Conservation (phyloP, 768 basidiomycete genomes). For the Boletellus ananiceps region DNA sequence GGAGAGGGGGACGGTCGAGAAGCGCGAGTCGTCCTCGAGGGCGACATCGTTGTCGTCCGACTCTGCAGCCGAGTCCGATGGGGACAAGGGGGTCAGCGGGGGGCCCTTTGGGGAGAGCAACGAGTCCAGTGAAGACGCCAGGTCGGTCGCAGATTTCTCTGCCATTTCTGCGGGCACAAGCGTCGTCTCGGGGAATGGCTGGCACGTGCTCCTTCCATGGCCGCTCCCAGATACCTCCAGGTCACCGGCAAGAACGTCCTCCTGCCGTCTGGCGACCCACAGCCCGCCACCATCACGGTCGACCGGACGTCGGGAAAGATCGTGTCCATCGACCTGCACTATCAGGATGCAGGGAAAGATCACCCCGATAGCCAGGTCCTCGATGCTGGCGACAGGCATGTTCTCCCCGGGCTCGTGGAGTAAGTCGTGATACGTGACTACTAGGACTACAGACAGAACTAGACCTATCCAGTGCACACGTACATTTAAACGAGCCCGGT, state of each 20-base stretch:
- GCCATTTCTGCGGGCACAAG: constrained; percentile 1
- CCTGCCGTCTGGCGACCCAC: constrained; percentile 45
- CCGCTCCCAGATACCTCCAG: constrained; percentile 25
- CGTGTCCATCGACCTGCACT: constrained; percentile 39
- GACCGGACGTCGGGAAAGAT: constrained; percentile 59
- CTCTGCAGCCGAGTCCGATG: constrained; percentile 44
- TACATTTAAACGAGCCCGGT: constrained; percentile 92
- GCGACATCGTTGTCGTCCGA: constrained; percentile 62
- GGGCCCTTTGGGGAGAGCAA: constrained; percentile 46
- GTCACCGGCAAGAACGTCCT: constrained; percentile 56
- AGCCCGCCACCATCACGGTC: constrained; percentile 64
- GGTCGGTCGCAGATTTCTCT: constrained; percentile 14
- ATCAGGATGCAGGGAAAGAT: constrained; percentile 25
- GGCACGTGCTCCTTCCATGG: constrained; percentile 13
- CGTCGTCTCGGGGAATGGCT: constrained; percentile 1
- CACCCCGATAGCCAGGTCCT: constrained; percentile 38
- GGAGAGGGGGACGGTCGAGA: constrained; percentile 48
- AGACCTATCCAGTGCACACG: constrained; percentile 61
- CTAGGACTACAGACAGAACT: not conserved
- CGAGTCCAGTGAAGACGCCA: constrained; percentile 37
- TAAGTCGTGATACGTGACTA: constrained; percentile 24
- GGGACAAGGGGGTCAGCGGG: constrained; percentile 27
- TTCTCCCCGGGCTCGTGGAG: constrained; percentile 84
- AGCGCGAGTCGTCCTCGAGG: constrained; percentile 43
- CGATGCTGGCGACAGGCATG: constrained; percentile 51